Evolutionary conservation across 768 basidiomycete species (phyloP), one percentile per base, ranked within the genome.

Genomic region (Tephrocybe sp.): DNA sequence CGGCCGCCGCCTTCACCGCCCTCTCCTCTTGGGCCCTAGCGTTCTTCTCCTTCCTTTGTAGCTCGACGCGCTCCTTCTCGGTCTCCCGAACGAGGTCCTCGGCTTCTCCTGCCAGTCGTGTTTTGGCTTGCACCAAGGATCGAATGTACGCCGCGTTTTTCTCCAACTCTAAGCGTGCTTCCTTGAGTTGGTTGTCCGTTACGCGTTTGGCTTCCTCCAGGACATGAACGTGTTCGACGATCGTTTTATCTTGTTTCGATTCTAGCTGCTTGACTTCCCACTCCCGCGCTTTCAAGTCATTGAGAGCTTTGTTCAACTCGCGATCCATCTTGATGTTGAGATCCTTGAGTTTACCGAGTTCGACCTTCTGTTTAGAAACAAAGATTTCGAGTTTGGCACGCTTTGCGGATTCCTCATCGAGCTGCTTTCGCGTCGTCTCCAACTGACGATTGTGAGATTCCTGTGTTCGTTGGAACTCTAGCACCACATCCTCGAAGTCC

Each of bases 191-290:
- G 31, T 88, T 83, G 64, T 98, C 96, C 1, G 96, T 95, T 49
- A 96, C 85, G 28, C 85, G 85, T 67, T 98, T 98, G 13, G 96
- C 96, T 64, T 95, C 91, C 64, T 98, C 94, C 9, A 96, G 77
- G 24, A 98, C 96, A 64, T 98, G 87, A 21, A 97, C 92, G 61
- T 98, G 96, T 67, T 98, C 95, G 36, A 98, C 94, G 51, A 97
- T 95, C n/a, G 91, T 97, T 73, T 95, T 98, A 73, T 98, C 92
- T 62, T 97, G 89, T 62, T 80, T 84, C 2, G 89, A 87, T 44
- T 89, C 84, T 8, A 98, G 70, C 55, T 95, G 88, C 56, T 85
- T 89, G 55, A 92, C 80, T 49, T 95, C 90, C 81, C 86, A 87
- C 58, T 97, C 91, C 40, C 87, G 83, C 35, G 75, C 77, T 63